A percentile compares a stretch with the other conserved stretches of the same genome.
phyloP scores from a whole-genome alignment of 1,139 yeast species.

The Eremothecium gossypii region DNA sequence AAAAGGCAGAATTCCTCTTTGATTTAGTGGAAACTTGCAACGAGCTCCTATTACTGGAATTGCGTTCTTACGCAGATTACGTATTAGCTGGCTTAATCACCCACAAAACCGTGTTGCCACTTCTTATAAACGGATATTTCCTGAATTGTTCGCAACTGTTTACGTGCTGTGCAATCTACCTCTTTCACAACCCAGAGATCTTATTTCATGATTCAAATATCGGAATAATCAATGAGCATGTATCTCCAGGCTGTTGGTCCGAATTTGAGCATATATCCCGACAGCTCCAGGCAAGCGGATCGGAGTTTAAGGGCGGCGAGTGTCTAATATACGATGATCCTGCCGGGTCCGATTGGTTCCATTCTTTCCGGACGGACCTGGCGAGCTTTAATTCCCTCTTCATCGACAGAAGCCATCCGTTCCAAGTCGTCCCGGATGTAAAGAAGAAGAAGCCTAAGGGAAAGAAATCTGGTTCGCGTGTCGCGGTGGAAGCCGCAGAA shows the following conservation, averaged over 20 bases:
- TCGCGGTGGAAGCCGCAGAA: too few relatives aligned
- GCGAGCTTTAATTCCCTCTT: slow-evolving; percentile 41
- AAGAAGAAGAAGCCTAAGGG: slow-evolving; percentile 7
- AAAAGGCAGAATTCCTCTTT: slow-evolving; percentile 46
- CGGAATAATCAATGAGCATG: slow-evolving; percentile 17
- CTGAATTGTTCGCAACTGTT: slow-evolving; percentile 48
- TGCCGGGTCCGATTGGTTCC: slow-evolving; percentile 12
- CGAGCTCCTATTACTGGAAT: slow-evolving; percentile 49
- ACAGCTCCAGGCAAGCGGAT: background rate
- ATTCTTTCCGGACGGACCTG: slow-evolving; percentile 30
- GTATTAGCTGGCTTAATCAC: slow-evolving; percentile 51
- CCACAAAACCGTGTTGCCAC: slow-evolving; percentile 50
- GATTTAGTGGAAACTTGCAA: slow-evolving; percentile 58
- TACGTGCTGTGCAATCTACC: slow-evolving; percentile 56
- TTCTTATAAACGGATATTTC: slow-evolving; percentile 47
- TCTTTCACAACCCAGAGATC: slow-evolving; percentile 57
- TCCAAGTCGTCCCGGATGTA: slow-evolving; percentile 44
- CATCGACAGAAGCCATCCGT: slow-evolving; percentile 36
- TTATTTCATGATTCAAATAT: slow-evolving; percentile 45
- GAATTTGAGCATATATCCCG: slow-evolving; percentile 20
- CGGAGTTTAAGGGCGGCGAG: background rate
- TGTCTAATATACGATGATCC: background rate
- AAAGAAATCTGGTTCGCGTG: slow-evolving; percentile 1
- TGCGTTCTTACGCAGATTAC: slow-evolving; percentile 55
- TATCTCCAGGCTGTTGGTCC: slow-evolving; percentile 28